Percentiles rank a stretch among this genome's conserved stretches.
phyloP scores from a whole-genome alignment of 305 asterid species.

The Solanum hybrid region DNA sequence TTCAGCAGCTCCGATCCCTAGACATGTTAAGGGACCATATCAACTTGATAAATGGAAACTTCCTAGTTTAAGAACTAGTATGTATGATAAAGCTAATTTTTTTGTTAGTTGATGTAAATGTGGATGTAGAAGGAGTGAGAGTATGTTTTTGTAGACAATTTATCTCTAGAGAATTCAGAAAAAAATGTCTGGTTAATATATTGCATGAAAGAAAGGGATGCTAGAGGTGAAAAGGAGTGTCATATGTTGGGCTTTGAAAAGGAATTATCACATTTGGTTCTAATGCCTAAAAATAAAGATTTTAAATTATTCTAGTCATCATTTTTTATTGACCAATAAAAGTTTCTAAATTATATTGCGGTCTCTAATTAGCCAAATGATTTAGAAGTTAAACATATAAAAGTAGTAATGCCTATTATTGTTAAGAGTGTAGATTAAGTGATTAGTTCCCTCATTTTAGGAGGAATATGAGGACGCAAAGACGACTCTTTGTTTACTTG shows the following conservation, averaged over 20 bases:
- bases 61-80: not conserved
- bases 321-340: not conserved
- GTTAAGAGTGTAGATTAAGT: not conserved
- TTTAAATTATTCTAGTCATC: not conserved
- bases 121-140: not conserved
- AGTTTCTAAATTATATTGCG: not conserved
- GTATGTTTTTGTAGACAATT: not conserved
- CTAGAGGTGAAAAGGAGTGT: not conserved
- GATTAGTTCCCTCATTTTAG: slow-evolving; percentile 4
- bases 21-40: not conserved
- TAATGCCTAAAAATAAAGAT: not conserved
- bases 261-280: not conserved
- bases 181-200: not conserved
- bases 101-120: not conserved
- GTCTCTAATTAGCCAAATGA: not conserved
- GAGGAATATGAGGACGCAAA: slow-evolving; percentile 6
- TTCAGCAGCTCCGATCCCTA: not conserved
- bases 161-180: not conserved
- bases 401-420: not conserved
- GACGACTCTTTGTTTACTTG: not conserved
- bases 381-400: not conserved
- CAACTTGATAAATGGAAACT: not conserved
- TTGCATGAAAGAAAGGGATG: not conserved
- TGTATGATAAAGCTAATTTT: not conserved
- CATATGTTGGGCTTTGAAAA: not conserved